These are phyloP conservation scores for Eucalyptus curtisii DNA, from an alignment of 345 rosid species.

Conservation along the genomic window DNA sequence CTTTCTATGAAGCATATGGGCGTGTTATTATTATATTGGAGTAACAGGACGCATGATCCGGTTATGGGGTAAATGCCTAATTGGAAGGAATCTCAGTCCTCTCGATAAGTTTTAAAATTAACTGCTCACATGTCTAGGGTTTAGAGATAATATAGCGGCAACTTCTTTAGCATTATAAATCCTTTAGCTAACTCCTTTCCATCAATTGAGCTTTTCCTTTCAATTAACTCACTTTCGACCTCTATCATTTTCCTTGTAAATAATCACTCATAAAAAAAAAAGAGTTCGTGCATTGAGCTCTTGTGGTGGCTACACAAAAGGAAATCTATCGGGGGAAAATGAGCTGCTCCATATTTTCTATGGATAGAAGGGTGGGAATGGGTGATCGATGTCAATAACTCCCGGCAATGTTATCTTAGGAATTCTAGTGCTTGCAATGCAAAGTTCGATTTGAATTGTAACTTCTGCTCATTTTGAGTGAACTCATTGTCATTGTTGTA, in stretches of 20 bases:
- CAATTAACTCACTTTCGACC: not conserved
- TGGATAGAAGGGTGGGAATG: not conserved
- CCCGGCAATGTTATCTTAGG: rapidly evolving
- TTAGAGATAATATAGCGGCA: not conserved
- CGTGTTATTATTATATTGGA: not conserved
- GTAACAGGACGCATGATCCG: not conserved
- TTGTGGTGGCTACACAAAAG: not conserved
- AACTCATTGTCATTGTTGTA: rapidly evolving
- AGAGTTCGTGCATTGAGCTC: not conserved
- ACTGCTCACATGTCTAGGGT: not conserved
- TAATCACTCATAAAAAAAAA: not conserved
- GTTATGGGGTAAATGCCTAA: not conserved
- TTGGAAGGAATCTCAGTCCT: not conserved
- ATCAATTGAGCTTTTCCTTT: not conserved
- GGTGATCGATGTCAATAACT: not conserved
- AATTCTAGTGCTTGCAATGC: not conserved
- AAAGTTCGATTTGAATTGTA: not conserved
- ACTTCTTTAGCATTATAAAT: not conserved
- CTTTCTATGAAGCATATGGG: not conserved
- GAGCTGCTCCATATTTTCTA: not conserved
- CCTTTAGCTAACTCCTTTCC: not conserved
- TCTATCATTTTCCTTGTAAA: not conserved
- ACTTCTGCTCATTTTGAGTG: not conserved
- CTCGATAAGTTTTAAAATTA: not conserved
- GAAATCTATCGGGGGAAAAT: not conserved